Evolutionary conservation across 345 rosid genomes (phyloP).

Genomic region (Cardamine resedifolia): DNA sequence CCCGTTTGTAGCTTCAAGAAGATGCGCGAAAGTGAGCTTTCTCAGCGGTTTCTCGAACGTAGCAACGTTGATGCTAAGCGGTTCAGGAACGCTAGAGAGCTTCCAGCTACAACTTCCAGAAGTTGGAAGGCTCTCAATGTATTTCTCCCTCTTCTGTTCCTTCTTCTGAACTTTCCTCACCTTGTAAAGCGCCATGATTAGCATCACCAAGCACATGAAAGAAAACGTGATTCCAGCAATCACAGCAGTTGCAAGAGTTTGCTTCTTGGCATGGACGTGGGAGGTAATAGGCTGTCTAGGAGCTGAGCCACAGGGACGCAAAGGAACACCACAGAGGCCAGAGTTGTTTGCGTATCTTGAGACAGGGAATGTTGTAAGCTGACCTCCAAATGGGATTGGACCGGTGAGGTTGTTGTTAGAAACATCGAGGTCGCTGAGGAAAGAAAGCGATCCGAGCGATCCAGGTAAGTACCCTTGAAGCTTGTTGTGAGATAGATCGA

Average conservation of each 20-base stretch:
- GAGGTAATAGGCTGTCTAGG: slow-evolving; percentile 24
- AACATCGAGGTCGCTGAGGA: slow-evolving; percentile 92
- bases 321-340: slow-evolving; percentile 88
- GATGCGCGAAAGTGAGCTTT: slow-evolving; percentile 84
- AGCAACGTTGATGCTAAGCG: slow-evolving; percentile 91
- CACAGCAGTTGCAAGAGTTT: slow-evolving; percentile 56
- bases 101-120: slow-evolving; percentile 93
- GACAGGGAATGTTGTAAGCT: slow-evolving; percentile 85
- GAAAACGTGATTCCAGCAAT: slow-evolving; percentile 72
- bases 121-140: slow-evolving; percentile 83
- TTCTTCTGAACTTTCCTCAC: slow-evolving; percentile 57
- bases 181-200: slow-evolving; percentile 60
- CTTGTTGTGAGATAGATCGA: slow-evolving; percentile 86
- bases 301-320: slow-evolving; percentile 63
- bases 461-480: slow-evolving; percentile 77
- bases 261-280: slow-evolving; percentile 40
- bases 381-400: slow-evolving; percentile 86
- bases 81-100: slow-evolving; percentile 87
- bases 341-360: slow-evolving; percentile 87
- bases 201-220: slow-evolving; percentile 58
- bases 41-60: slow-evolving; percentile 95
- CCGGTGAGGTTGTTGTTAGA: slow-evolving; percentile 91
- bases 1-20: slow-evolving; percentile 94
- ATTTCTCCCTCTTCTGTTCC: slow-evolving; percentile 68
- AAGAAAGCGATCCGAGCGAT: slow-evolving; percentile 69